phyloP scores from a whole-genome alignment of 1,139 yeast species.

The Pichia cactophila region DNA sequence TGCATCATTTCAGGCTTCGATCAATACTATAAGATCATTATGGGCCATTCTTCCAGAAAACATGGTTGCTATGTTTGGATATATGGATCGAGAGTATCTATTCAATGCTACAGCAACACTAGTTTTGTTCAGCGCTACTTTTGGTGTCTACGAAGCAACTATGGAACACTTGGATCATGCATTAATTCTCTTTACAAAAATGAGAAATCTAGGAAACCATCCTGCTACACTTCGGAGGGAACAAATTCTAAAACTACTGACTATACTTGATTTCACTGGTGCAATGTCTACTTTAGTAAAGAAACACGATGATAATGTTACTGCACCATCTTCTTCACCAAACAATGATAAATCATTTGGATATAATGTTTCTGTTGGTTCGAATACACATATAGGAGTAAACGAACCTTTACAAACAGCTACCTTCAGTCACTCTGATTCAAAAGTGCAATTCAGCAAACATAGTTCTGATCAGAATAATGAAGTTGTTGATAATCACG shows the following conservation, averaged over 20 bases:
- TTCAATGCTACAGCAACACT: slow-evolving; percentile 77
- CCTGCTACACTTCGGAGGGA: slow-evolving; percentile 73
- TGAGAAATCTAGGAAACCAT: slow-evolving; percentile 70
- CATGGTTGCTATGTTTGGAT: slow-evolving; percentile 78
- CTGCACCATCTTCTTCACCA: slow-evolving; percentile 22
- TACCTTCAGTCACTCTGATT: neutral
- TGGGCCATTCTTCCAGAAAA: slow-evolving; percentile 69
- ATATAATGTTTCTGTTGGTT: slow-evolving; percentile 2
- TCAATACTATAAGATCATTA: slow-evolving; percentile 65
- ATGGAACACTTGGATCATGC: slow-evolving; percentile 70
- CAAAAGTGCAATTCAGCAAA: neutral
- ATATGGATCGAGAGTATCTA: slow-evolving; percentile 82
- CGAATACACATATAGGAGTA: neutral
- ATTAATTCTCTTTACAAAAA: slow-evolving; percentile 56
- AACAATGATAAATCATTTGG: slow-evolving; percentile 14
- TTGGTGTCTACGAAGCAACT: slow-evolving; percentile 77
- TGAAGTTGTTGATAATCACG: neutral
- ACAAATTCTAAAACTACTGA: slow-evolving; percentile 57
- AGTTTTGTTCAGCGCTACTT: slow-evolving; percentile 68
- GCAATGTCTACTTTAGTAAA: slow-evolving; percentile 49
- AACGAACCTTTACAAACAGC: too few relatives aligned
- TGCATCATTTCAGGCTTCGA: slow-evolving; percentile 79
- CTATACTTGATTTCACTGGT: slow-evolving; percentile 62
- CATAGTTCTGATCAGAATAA: neutral
- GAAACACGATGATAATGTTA: slow-evolving; percentile 49